A percentile compares a stretch with the other conserved stretches of the same genome.
phyloP scores from a whole-genome alignment of 441 rosid genomes.

The Kokia cookei region DNA sequence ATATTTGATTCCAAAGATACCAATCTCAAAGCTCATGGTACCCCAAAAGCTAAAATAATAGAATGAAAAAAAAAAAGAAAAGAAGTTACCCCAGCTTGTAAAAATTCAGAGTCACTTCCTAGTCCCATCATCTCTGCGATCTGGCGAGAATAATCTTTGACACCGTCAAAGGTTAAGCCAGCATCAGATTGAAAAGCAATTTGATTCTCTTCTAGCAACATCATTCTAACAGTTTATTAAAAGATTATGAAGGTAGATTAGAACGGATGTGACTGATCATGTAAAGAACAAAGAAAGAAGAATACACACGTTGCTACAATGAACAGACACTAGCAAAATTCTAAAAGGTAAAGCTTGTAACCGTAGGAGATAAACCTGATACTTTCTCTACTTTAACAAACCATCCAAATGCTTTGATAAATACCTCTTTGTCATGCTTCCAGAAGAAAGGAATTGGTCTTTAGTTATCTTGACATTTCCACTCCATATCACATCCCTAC shows the following conservation, averaged over 20 bases:
- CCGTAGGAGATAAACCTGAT: neutral
- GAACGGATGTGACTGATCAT: conserved; percentile 3
- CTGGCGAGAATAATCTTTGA: conserved; percentile 92
- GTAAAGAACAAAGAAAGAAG: neutral
- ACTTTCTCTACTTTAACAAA: neutral
- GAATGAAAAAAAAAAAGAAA: conserved; percentile 5
- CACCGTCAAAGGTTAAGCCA: conserved; percentile 76
- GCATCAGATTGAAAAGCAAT: conserved; percentile 90
- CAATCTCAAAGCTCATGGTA: neutral
- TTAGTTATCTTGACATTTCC: conserved; percentile 87
- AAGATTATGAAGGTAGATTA: neutral
- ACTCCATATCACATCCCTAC: conserved; percentile 93
- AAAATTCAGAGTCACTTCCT: conserved; percentile 81
- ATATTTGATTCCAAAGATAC: neutral
- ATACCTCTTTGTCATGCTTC: conserved; percentile 92
- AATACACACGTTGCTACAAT: neutral
- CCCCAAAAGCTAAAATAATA: neutral
- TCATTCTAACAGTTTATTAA: conserved; percentile 43
- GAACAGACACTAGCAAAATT: neutral
- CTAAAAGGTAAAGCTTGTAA: neutral
- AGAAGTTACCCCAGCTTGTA: conserved; percentile 86
- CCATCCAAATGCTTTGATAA: neutral
- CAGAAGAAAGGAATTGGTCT: conserved; percentile 97
- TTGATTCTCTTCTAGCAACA: conserved; percentile 97
- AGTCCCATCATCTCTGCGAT: conserved; percentile 93